Evolutionary conservation across 208 protist species (phyloP).

Genomic region (Acanthamoeba healyi): DNA sequence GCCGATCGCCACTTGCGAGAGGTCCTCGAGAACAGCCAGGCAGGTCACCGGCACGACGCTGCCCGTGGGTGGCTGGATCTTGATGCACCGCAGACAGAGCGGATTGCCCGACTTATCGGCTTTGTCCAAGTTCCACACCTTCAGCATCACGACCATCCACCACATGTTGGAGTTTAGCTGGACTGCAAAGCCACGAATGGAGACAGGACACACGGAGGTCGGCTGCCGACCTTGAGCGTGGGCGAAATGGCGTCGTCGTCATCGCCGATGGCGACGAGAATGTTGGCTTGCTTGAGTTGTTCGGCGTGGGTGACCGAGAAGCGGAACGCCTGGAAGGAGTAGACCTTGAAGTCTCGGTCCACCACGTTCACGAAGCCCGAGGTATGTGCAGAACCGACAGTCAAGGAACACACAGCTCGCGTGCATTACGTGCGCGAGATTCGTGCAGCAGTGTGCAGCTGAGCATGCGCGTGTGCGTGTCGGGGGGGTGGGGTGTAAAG

Average conservation of each 20-base stretch:
- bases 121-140: slow-evolving; percentile 75
- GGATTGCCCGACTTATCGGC: slow-evolving; percentile 82
- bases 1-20: slow-evolving; percentile 92
- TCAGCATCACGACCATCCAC: neutral
- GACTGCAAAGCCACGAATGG: slow-evolving; percentile 2
- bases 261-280: slow-evolving; percentile 92
- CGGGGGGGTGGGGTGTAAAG: neutral
- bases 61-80: slow-evolving; percentile 43
- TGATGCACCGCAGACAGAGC: slow-evolving; percentile 78
- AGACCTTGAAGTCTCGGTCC: slow-evolving; percentile 87
- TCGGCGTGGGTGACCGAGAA: slow-evolving; percentile 88
- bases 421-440: neutral
- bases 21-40: slow-evolving; percentile 92
- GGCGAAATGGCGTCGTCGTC: slow-evolving; percentile 86
- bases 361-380: slow-evolving; percentile 91
- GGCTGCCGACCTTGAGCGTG: slow-evolving; percentile 88
- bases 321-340: slow-evolving; percentile 91
- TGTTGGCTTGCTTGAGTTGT: slow-evolving; percentile 86
- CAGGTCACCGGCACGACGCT: slow-evolving; percentile 86
- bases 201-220: slow-evolving; percentile 83
- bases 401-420: neutral
- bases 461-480: no score
- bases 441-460: no score
- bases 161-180: neutral
- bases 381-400: slow-evolving; percentile 69